These are phyloP conservation scores for Cucurbita pepo DNA, from an alignment of 306 rosid genomes.

Conservation along the genomic window DNA sequence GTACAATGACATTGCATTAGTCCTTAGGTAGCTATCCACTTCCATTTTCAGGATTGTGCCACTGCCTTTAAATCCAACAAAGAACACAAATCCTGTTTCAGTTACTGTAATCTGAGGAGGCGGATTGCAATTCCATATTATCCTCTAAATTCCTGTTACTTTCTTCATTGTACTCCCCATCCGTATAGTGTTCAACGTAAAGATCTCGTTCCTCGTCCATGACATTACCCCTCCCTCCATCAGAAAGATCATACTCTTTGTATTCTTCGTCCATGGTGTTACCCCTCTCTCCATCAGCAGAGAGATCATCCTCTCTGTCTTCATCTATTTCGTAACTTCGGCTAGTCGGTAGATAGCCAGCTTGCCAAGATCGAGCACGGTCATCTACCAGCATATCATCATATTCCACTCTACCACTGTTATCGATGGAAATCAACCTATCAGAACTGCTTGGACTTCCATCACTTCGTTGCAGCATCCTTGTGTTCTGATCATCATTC, in stretches of 20 bases:
- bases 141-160: conserved; percentile 18
- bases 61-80: neutral
- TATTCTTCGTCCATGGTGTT: conserved; percentile 5
- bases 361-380: conserved; percentile 12
- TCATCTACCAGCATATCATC: conserved; percentile 22
- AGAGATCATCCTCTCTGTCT: conserved; percentile 3
- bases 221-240: neutral
- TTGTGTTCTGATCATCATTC: conserved; percentile 10
- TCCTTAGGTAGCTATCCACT: neutral
- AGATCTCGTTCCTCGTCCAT: too few species aligned
- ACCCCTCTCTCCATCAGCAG: neutral
- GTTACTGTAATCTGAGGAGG: conserved; percentile 13
- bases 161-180: conserved; percentile 19
- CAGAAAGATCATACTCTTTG: conserved; percentile 7
- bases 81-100: neutral
- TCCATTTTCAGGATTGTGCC: neutral
- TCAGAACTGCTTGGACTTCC: conserved; percentile 23
- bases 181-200: conserved; percentile 15
- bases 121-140: conserved; percentile 9
- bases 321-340: conserved; percentile 18
- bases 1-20: neutral
- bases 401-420: conserved; percentile 22
- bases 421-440: conserved; percentile 26
- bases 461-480: conserved; percentile 10
- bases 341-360: conserved; percentile 14